phyloP scores from a whole-genome alignment of 2,329 filamentous ascomycete species.

The Penicillium sp. region DNA sequence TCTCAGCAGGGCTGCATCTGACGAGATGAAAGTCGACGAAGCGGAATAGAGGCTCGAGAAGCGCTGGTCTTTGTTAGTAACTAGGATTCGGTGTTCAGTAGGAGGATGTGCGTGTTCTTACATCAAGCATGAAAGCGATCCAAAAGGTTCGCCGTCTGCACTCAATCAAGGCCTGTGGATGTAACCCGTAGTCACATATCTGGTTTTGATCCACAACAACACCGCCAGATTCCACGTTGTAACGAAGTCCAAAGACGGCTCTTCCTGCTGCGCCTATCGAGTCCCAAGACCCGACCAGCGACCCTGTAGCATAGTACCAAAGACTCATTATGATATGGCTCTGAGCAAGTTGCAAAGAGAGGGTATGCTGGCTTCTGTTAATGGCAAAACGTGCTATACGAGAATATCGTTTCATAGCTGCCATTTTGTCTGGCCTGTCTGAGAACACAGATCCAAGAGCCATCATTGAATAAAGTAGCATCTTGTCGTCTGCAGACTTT shows the following conservation, averaged over 20 bases:
- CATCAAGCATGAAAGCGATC: constrained; percentile 68
- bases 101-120: constrained; percentile 37
- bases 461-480: constrained; percentile 61
- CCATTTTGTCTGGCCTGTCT: constrained; percentile 43
- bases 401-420: constrained; percentile 49
- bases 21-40: constrained; percentile 56
- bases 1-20: constrained; percentile 65
- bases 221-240: constrained; percentile 61
- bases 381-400: constrained; percentile 59
- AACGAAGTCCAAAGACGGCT: constrained; percentile 57
- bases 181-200: constrained; percentile 58
- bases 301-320: constrained; percentile 63
- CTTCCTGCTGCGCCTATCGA: constrained; percentile 62
- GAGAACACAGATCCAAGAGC: constrained; percentile 58
- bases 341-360: constrained; percentile 65
- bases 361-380: constrained; percentile 50
- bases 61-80: constrained; percentile 42
- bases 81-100: constrained; percentile 9
- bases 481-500: constrained; percentile 55
- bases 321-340: constrained; percentile 64
- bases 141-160: constrained; percentile 69
- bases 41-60: constrained; percentile 60
- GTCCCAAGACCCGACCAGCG: constrained; percentile 61
- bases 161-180: constrained; percentile 59
- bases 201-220: constrained; percentile 47